Evolutionary conservation across 192 early-diverging fungal genomes (phyloP), one percentile per base, ranked within the genome.

Genomic region (Coemansia sp.): DNA sequence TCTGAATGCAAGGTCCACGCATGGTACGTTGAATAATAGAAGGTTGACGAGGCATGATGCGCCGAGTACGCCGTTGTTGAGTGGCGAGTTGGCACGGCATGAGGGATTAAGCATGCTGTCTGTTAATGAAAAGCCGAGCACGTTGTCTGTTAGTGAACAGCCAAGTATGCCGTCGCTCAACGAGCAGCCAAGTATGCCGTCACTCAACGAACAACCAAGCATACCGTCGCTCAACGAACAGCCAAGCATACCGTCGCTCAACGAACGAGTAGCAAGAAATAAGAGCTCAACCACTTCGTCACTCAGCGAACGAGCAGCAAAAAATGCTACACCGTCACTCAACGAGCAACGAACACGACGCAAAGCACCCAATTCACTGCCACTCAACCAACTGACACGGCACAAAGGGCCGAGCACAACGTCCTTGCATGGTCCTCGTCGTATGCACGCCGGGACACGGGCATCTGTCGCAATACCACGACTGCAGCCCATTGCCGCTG

Each of bases 401-500:
- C 50, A 52, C 50, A 19, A 25, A 3, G 50, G 50, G 1, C 50
- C 50, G 21, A 52, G 50, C 49, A 51, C 61, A 29, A 11, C 61
- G 35, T 2, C 16, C 4, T 29, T 57, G 27, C 35, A 9, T 17
- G 5, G 16, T 6, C 56, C 57, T 11, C 57, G 57, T 3, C 21
- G 57, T 1, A 5, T 63, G 17, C 62, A 63, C 29, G 37, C 62
- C 10, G 38, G 38, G 52, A 41, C 62, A 7, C 31, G 17, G 9
- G 25, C 52, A 3, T 25, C 48, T 4, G 57, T 48, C 39, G 47
- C 26, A n/a, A 27, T 68, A 9, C 67, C 67, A 4, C 68, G 61
- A 3, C 55, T 70, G 45, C 61, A 63, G 39, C 62, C 68, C 3
- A 64, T 70, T 52, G 68, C 68, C 7, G 56, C 55, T 1, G 48